Base-by-base conservation (phyloP, 1,284 basidiomycete genomes). In the Boletus sp. region DNA sequence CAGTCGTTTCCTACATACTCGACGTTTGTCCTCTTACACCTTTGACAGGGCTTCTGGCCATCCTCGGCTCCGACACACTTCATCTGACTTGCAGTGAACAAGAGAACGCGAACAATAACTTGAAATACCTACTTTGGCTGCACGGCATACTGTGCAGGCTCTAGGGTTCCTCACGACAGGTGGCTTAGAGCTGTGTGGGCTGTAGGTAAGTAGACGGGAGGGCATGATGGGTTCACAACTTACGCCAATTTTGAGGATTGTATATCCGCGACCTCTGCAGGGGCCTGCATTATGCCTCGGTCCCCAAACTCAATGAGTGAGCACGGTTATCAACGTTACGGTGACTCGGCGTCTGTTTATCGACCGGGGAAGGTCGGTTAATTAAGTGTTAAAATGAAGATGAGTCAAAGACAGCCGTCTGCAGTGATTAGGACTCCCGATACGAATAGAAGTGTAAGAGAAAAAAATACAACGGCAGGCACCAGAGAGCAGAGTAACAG, bases 41-140 rank as follows among this genome's bases (percentile, higher is more conserved):
- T 81, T 62, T 89, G 84, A 58, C 87, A 90, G 25, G 78, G 78
- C 56, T 80, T 77, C 55, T 77, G 74, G 48, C 86, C 86, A 59
- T 90, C 87, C 59, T 90, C 88, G 42, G 88, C 83, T 34, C 86
- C 88, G 47, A 91, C 87, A 59, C 88, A 91, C 66, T 90, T 89
- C 88, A 91, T 91, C 88, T 91, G 49, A 33, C 50, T 46, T 50
- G 50, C 44, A 47, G 49, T 56, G 50, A 59, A 50, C 47, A 48
- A 51, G 34, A 33, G 51, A 51, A 53, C 41, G 52, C 49, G 44
- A 46, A 48, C 53, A 44, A 37, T 46, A 50, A 53, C 46, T 45
- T 42, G 46, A 49, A 57, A 44, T 42, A 56, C 61, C 34, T 62
- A 84, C 88, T 78, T 91, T 91, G 58, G 88, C 88, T 44, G 79